Evolutionary conservation across 192 early-diverging fungal species (phyloP).

Genomic region (Gryganskiella cystojenkinii): DNA sequence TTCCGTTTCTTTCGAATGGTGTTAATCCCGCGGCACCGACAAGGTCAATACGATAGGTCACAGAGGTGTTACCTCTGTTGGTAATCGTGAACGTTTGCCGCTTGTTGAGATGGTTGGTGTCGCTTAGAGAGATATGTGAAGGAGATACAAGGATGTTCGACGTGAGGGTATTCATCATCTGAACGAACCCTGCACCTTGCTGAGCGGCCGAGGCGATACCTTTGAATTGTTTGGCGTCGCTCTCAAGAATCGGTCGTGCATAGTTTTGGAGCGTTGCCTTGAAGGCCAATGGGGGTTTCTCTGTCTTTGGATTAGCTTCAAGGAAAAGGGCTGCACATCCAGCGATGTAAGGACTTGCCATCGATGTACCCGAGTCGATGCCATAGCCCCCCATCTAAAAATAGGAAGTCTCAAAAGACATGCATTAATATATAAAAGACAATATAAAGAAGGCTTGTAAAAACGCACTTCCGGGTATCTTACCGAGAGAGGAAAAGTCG

Average conservation of each 20-base stretch:
- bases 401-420: background rate
- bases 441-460: too few relatives aligned
- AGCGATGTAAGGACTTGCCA: constrained; percentile 66
- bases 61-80: constrained; percentile 25
- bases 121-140: constrained; percentile 59
- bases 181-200: constrained; percentile 79
- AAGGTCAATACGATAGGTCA: constrained; percentile 37
- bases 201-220: constrained; percentile 52
- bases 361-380: constrained; percentile 65
- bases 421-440: too few relatives aligned
- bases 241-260: background rate
- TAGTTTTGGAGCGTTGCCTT: background rate
- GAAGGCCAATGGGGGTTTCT: background rate
- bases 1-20: background rate
- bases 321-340: constrained; percentile 32
- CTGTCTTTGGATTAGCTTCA: background rate
- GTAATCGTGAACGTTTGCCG: constrained; percentile 35
- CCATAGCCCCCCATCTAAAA: background rate
- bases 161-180: constrained; percentile 66
- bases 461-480: too few relatives aligned
- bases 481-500: constrained; percentile 56
- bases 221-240: background rate
- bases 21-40: constrained; percentile 18
- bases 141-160: constrained; percentile 64
- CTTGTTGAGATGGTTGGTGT: constrained; percentile 33